Percentiles rank a stretch among this genome's conserved stretches.
Evolutionary conservation across 768 basidiomycete species (phyloP).

Genomic region (Gyrodon lividus): DNA sequence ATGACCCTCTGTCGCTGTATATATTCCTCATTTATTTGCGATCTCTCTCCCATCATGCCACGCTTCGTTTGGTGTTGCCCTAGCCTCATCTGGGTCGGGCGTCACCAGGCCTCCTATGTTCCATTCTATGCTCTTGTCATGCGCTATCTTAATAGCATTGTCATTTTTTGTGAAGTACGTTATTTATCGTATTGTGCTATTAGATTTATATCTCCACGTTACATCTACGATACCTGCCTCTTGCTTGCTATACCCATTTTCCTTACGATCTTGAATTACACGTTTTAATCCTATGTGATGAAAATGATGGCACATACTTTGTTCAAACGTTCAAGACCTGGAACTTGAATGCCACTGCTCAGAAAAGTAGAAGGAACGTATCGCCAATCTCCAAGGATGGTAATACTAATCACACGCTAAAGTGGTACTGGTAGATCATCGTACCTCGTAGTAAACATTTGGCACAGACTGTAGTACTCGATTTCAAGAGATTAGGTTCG

Average conservation of each 20-base stretch:
- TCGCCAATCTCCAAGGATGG: background rate
- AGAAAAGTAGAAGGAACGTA: too few relatives aligned
- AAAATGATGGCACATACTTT: too few relatives aligned
- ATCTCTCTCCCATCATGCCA: conserved; percentile 15
- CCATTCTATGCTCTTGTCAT: conserved; percentile 17
- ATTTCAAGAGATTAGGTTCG: background rate
- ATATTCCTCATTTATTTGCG: background rate
- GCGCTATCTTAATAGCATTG: conserved; percentile 3
- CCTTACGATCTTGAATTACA: background rate
- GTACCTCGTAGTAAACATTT: too few relatives aligned
- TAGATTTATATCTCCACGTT: conserved; percentile 14
- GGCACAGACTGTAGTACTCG: too few relatives aligned
- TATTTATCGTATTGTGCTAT: conserved; percentile 26
- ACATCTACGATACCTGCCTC: conserved; percentile 18
- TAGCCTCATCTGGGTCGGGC: background rate
- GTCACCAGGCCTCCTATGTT: conserved; percentile 10
- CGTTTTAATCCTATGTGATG: background rate
- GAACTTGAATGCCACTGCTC: too few relatives aligned
- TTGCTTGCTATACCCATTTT: conserved; percentile 11
- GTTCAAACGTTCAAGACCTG: too few relatives aligned
- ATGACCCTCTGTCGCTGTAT: background rate
- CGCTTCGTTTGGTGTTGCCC: background rate
- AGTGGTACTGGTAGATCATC: too few relatives aligned
- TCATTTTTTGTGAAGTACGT: conserved; percentile 7
- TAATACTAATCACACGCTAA: too few relatives aligned